Evolutionary conservation across 257 asterid genomes (phyloP).

Genomic region (Lantana camara): DNA sequence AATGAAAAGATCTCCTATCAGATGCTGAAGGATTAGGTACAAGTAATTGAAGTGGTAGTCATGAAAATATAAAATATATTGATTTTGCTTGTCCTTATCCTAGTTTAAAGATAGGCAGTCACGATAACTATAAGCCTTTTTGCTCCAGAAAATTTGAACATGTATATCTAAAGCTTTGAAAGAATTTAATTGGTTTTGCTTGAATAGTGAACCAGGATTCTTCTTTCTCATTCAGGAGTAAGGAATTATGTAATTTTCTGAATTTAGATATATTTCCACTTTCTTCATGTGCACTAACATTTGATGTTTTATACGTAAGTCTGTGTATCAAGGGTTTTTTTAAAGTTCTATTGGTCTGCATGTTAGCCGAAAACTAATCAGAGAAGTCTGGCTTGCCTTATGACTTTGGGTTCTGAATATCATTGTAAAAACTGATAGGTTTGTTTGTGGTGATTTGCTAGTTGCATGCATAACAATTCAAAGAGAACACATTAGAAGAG

Average conservation of each 20-base stretch:
- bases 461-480: no score
- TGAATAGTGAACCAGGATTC: background rate
- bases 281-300: background rate
- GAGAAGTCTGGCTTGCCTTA: slow-evolving; percentile 10
- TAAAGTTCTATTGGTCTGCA: background rate
- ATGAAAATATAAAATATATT: background rate
- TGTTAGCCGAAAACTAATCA: background rate
- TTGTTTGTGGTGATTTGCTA: no score
- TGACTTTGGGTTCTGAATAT: slow-evolving; percentile 12
- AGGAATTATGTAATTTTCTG: background rate
- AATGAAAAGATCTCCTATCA: slow-evolving; percentile 3
- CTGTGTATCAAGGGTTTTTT: slow-evolving; percentile 4
- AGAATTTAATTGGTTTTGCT: background rate
- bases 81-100: slow-evolving; percentile 3
- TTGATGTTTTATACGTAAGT: slow-evolving; percentile 9
- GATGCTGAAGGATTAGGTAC: background rate
- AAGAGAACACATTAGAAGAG: no score
- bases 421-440: background rate
- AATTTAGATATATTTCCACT: background rate
- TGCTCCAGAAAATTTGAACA: slow-evolving; percentile 3
- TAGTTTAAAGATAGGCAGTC: background rate
- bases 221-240: background rate
- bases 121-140: background rate
- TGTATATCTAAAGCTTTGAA: slow-evolving; percentile 4
- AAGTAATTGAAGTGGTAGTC: background rate